These are phyloP conservation scores for Panicum miliaceum DNA, from an alignment of 176 grass and related monocot species.

Conservation along the genomic window DNA sequence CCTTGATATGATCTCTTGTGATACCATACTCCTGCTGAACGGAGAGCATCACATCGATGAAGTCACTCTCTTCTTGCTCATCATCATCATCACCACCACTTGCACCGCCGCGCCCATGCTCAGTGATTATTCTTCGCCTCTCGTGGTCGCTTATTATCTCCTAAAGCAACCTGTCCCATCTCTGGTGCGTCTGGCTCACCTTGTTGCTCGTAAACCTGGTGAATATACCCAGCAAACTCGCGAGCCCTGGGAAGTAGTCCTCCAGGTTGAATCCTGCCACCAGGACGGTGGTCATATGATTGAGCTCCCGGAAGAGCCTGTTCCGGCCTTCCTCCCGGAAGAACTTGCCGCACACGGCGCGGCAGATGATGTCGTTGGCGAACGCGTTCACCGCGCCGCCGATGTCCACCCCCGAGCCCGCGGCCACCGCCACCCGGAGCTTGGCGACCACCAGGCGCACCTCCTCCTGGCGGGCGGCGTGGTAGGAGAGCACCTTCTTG, in stretches of 20 bases:
- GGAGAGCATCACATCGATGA: background rate
- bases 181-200: background rate
- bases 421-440: background rate
- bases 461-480: background rate
- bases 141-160: background rate
- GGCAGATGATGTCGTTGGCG: conserved; percentile 19
- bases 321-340: background rate
- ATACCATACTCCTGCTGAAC: background rate
- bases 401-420: background rate
- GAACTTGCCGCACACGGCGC: background rate
- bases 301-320: conserved; percentile 15
- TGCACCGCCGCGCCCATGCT: background rate
- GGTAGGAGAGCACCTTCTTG: background rate
- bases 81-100: background rate
- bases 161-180: background rate
- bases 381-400: background rate
- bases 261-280: background rate
- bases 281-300: background rate
- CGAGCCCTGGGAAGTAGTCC: background rate
- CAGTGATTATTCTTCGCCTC: background rate
- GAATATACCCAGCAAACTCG: background rate
- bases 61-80: background rate
- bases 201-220: background rate
- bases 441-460: background rate
- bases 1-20: background rate